phyloP scores from a whole-genome alignment of 2,329 filamentous ascomycete species.

The Fusarium sterilihyphosum region DNA sequence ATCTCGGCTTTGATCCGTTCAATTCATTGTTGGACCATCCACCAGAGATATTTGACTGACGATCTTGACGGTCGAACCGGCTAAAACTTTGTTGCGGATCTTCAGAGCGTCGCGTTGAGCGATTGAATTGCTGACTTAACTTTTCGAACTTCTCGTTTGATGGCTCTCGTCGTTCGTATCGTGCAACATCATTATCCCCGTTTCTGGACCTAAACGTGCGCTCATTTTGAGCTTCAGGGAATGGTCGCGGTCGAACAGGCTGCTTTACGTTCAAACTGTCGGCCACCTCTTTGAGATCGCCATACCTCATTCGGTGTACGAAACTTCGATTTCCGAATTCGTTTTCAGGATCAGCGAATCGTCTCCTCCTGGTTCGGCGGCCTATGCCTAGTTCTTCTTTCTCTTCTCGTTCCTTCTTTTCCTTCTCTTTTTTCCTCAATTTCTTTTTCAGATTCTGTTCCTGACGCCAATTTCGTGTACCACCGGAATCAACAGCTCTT shows the following conservation, averaged over 20 bases:
- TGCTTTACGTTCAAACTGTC: slow-evolving; percentile 40
- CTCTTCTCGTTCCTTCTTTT: slow-evolving; percentile 50
- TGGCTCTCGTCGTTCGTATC: neutral
- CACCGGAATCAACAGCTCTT: slow-evolving; percentile 42
- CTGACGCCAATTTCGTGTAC: slow-evolving; percentile 45
- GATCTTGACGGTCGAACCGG: neutral
- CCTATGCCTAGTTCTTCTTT: slow-evolving; percentile 48
- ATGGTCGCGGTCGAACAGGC: slow-evolving; percentile 40
- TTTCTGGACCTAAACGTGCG: neutral
- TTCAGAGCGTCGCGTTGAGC: slow-evolving; percentile 1
- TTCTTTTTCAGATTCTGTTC: slow-evolving; percentile 63
- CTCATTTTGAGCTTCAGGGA: slow-evolving; percentile 22
- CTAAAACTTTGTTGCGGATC: neutral
- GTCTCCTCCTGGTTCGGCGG: slow-evolving; percentile 58
- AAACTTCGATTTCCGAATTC: slow-evolving; percentile 65
- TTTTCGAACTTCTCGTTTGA: neutral
- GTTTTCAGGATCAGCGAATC: slow-evolving; percentile 62
- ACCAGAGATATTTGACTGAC: slow-evolving; percentile 2
- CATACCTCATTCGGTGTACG: slow-evolving; percentile 64
- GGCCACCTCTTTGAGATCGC: slow-evolving; percentile 46
- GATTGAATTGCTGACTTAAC: neutral
- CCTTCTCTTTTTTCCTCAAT: slow-evolving; percentile 55
- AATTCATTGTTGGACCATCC: neutral
- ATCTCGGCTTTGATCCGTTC: slow-evolving; percentile 11
- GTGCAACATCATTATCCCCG: neutral